Conservation (phyloP, 768 basidiomycete species). For the Auriculariales sp. region DNA sequence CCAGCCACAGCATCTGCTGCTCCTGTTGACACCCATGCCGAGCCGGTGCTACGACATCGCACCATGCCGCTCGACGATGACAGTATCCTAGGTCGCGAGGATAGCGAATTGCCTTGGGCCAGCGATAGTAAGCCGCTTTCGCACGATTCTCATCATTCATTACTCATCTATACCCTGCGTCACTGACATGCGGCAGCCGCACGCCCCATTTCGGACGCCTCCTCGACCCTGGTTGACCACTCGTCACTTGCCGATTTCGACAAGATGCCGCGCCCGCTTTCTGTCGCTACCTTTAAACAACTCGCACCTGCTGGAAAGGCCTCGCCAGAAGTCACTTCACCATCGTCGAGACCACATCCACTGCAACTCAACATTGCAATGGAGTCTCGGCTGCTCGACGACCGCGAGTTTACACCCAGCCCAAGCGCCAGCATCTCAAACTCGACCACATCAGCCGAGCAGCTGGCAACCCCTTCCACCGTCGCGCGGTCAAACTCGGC, state of each 20-base stretch:
- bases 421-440: background rate
- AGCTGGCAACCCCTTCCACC: background rate
- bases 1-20: background rate
- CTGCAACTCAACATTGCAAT: background rate
- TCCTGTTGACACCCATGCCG: too few relatives aligned
- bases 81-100: constrained; percentile 14
- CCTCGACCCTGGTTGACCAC: constrained; percentile 25
- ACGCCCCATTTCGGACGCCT: constrained; percentile 17
- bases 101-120: constrained; percentile 46
- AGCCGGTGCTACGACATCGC: too few relatives aligned
- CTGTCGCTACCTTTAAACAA: too few relatives aligned
- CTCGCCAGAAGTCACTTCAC: background rate
- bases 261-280: too few relatives aligned
- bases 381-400: background rate
- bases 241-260: constrained; percentile 1
- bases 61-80: background rate
- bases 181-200: background rate
- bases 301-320: too few relatives aligned
- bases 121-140: too few relatives aligned
- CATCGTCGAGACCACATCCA: background rate
- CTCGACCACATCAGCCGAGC: constrained; percentile 2
- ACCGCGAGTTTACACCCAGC: background rate
- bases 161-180: constrained; percentile 3
- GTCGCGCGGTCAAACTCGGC: background rate
- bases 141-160: too few relatives aligned